phyloP scores from a whole-genome alignment of 345 rosid genomes.

The Rhodamnia rubescens region DNA sequence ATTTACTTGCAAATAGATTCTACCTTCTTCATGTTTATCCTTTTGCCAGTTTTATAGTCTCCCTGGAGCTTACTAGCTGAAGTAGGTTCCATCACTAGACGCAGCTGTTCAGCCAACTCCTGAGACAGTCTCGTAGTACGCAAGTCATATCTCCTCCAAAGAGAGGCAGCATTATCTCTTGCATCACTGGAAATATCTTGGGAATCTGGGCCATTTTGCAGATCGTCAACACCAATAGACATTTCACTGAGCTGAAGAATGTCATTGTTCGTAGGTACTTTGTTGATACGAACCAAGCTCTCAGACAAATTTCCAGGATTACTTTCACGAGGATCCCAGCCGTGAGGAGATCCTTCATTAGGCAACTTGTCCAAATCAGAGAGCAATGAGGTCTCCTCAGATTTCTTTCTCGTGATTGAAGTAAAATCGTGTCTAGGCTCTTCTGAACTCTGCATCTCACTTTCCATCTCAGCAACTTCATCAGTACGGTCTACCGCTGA shows the following conservation, averaged over 20 bases:
- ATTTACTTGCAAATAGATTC: background rate
- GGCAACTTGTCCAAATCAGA: slow-evolving; percentile 24
- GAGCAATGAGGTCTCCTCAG: slow-evolving; percentile 24
- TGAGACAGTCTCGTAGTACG: slow-evolving; percentile 69
- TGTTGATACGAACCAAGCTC: slow-evolving; percentile 46
- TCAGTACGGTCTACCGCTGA: slow-evolving; percentile 21
- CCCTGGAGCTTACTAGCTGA: slow-evolving; percentile 93
- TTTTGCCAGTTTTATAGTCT: slow-evolving; percentile 88
- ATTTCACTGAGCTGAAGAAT: slow-evolving; percentile 27
- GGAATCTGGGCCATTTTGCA: slow-evolving; percentile 23
- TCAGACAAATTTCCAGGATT: slow-evolving; percentile 21
- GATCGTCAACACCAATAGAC: slow-evolving; percentile 28
- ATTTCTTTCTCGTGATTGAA: slow-evolving; percentile 18
- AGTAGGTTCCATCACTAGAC: slow-evolving; percentile 90
- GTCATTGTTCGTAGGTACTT: slow-evolving; percentile 29
- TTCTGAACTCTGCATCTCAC: slow-evolving; percentile 39
- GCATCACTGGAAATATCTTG: slow-evolving; percentile 33
- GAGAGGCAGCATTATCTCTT: slow-evolving; percentile 30
- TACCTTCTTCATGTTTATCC: slow-evolving; percentile 97
- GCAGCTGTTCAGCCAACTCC: slow-evolving; percentile 90
- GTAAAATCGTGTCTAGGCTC: slow-evolving; percentile 19
- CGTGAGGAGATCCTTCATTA: slow-evolving; percentile 20
- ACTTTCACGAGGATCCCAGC: slow-evolving; percentile 15
- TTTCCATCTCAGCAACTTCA: slow-evolving; percentile 49
- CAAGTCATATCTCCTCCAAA: slow-evolving; percentile 81